Evolutionary conservation across 371 early-diverging fungal genomes (phyloP), one percentile per base, ranked within the genome.

Genomic region (Chytridiales sp.): DNA sequence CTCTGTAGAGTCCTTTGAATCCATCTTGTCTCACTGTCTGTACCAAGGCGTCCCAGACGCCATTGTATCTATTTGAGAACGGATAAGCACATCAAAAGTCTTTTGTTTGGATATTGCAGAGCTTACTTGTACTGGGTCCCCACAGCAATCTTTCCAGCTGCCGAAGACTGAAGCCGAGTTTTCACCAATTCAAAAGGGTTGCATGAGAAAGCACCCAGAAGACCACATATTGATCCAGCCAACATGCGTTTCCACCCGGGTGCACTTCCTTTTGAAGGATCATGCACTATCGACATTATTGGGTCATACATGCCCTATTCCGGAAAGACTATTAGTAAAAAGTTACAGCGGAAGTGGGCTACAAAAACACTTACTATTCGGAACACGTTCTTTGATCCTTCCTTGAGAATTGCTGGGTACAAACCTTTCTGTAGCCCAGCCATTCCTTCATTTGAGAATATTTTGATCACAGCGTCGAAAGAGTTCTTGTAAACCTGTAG

Each of bases 111-210:
- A 47, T 26, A 4, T 26, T 4, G 48, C 13, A 26, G n/a, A 5
- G 39, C 51, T 19, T 24, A 67, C 61, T 54, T 83, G 79, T n/a
- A n/a, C 51, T 85, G 85, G 49, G 81, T 79, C 2, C 85, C 85
- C 26, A 85, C 83, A 6, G 83, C 79, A 21, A 77, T 67, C 29
- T 66, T 68, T 15, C 72, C 72, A 2, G 75, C 40, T 0, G 82
- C 69, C 27, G 79, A 58, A 1, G 79, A 78, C 59, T 87, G 85
- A 47, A 85, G 69, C 36, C 80, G 71, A 9, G 87, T 87, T 68
- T 87, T 87, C 58, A 86, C 76, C 13, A 87, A 73, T 61, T 86
- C 87, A 62, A 87, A 87, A 0, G 87, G 87, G 67, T 87, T 86
- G 52, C 85, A 84, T 17, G 80, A 71, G 51, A 85, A 70, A 15